Evolutionary conservation across 768 basidiomycete genomes (phyloP).

Genomic region (Naganishia onofrii): DNA sequence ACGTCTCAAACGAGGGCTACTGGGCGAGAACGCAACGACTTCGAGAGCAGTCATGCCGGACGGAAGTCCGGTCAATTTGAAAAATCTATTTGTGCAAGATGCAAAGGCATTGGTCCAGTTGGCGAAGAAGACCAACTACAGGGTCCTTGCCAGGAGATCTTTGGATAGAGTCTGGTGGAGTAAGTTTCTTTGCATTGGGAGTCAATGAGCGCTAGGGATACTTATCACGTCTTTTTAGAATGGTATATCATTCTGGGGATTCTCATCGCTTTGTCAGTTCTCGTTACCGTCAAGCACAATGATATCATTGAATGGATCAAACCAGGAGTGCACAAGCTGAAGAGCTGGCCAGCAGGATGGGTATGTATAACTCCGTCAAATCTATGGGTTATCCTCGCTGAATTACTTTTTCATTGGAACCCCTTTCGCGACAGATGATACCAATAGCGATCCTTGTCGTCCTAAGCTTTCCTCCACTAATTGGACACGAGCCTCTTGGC

Average conservation of each 20-base stretch:
- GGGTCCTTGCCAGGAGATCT: neutral
- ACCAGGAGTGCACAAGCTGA: constrained; percentile 37
- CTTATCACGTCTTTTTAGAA: constrained; percentile 24
- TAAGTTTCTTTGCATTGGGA: neutral
- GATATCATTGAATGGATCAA: constrained; percentile 40
- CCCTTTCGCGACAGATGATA: constrained; percentile 20
- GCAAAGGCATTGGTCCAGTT: neutral
- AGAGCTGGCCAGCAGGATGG: constrained; percentile 46
- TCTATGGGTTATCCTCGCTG: no score
- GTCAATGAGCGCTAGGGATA: neutral
- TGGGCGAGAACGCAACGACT: neutral
- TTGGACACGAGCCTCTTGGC: constrained; percentile 42
- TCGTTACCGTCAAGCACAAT: constrained; percentile 43
- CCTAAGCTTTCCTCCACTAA: constrained; percentile 45
- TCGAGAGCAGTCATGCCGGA: neutral
- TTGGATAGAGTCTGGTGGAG: constrained; percentile 4
- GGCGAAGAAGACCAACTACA: neutral
- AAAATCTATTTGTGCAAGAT: neutral
- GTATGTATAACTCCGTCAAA: constrained; percentile 24
- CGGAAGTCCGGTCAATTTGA: neutral
- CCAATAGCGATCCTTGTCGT: constrained; percentile 31
- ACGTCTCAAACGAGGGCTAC: neutral
- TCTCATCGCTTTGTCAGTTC: constrained; percentile 38
- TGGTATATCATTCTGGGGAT: constrained; percentile 45
- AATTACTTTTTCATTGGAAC: neutral